Evolutionary conservation across 2,329 filamentous ascomycete genomes (phyloP), one percentile per base, ranked within the genome.

Genomic region (Ceratocystiopsis minuta): DNA sequence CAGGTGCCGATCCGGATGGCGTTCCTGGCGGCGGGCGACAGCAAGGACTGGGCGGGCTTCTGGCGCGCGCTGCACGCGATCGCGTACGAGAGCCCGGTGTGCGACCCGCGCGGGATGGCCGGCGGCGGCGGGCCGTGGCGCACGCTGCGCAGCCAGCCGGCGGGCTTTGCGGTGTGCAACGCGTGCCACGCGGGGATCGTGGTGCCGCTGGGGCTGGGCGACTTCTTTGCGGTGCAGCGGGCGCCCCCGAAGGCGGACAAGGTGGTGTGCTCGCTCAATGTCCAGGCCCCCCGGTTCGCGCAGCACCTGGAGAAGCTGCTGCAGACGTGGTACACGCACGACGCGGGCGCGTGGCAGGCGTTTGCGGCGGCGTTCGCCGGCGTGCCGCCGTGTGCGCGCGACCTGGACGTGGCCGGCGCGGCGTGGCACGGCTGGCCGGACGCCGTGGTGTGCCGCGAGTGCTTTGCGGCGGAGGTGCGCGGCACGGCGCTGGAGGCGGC

Each of bases 341-440:
- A 45, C 35, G n/a, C 16, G 10, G 15, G 33, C 0, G 16, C 35
- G 4, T 36, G 13, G 43, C 16, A 36, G 6, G 33, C 33, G 0
- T 45, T 31, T 34, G 34, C 36, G 2, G 15, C 7, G 5, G 34
- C 24, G 6, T 41, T 32, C 11, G 41, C 20, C 13, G 36, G 39
- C 0, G 46, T 60, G 0, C 47, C 49, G 1, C 36, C 41, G 0
- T 62, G 59, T n/a, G 52, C 55, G 3, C 50, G 56, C 1, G 46
- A 55, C n/a, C 42, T 51, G 3, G 46, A 51, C 11, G 46, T 43
- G 13, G 49, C 48, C 4, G 51, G 54, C 18, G 45, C 47, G 3
- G 50, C 16, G 13, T 62, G 59, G 59, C 61, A 55, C 50, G 60
- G 59, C 18, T 59, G 59, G 43, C 45, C 43, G 2, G 54, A 57